phyloP scores from a whole-genome alignment of 441 rosid genomes.

The Raphanus hybrid region DNA sequence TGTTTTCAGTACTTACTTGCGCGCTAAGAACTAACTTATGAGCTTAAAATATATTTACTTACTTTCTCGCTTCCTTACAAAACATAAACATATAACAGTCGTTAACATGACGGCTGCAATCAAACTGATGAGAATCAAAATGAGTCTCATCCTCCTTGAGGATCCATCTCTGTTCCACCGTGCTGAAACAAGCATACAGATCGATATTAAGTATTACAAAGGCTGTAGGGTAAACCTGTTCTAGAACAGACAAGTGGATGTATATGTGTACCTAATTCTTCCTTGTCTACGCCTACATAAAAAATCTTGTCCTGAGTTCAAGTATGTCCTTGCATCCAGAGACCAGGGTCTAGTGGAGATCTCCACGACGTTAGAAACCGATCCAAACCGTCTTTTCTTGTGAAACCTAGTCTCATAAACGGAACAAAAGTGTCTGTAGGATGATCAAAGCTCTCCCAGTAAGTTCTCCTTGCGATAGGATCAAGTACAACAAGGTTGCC shows the following conservation, averaged over 20 bases:
- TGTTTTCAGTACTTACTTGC: neutral
- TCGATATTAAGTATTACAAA: too few relatives aligned
- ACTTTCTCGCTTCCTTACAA: slow-evolving; percentile 42
- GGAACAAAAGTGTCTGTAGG: slow-evolving; percentile 62
- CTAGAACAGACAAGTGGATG: too few relatives aligned
- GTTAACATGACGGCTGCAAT: slow-evolving; percentile 27
- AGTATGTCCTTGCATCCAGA: too few relatives aligned
- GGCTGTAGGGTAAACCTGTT: too few relatives aligned
- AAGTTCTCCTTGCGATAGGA: slow-evolving; percentile 24
- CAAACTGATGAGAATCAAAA: slow-evolving; percentile 22
- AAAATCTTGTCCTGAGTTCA: too few relatives aligned
- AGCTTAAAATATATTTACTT: slow-evolving; percentile 18
- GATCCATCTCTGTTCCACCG: slow-evolving; percentile 37
- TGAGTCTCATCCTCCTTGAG: slow-evolving; percentile 38
- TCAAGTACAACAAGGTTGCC: slow-evolving; percentile 61
- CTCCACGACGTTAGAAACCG: slow-evolving; percentile 60
- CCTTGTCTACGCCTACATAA: too few relatives aligned
- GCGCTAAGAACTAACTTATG: neutral
- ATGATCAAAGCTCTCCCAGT: slow-evolving; percentile 75
- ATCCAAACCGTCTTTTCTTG: slow-evolving; percentile 40
- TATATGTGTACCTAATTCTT: too few relatives aligned
- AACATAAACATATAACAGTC: slow-evolving; percentile 18
- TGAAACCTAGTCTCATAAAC: slow-evolving; percentile 56
- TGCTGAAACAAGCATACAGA: slow-evolving; percentile 30
- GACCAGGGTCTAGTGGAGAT: slow-evolving; percentile 59